Percentiles rank a stretch among this genome's conserved stretches.
These are phyloP conservation scores for Xylariaceae sp. DNA, from an alignment of 2,329 filamentous ascomycete species.

Conservation along the genomic window DNA sequence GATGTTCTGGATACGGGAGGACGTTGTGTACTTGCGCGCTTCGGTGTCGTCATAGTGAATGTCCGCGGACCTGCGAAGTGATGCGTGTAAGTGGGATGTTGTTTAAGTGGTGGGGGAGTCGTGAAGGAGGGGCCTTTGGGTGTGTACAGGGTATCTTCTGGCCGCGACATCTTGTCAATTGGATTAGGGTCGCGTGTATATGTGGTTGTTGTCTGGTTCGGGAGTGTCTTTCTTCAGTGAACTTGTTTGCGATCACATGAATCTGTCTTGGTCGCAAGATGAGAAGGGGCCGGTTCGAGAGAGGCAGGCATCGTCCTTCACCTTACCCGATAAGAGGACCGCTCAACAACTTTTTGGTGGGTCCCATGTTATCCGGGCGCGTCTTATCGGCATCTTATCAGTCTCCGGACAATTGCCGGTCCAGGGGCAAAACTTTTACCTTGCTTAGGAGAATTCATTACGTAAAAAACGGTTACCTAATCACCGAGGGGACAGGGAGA, in stretches of 20 bases:
- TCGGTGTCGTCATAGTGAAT: slow-evolving; percentile 96
- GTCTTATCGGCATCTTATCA: slow-evolving; percentile 20
- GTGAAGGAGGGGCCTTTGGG: slow-evolving; percentile 19
- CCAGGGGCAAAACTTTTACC: neutral
- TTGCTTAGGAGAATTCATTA: neutral
- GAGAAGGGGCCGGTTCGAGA: neutral
- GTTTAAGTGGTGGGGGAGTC: slow-evolving; percentile 8
- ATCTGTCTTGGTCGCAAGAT: neutral
- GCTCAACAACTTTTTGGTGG: slow-evolving; percentile 27
- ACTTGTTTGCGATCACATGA: neutral
- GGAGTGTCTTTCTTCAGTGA: neutral
- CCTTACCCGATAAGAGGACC: neutral
- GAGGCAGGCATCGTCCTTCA: neutral
- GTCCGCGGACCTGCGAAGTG: slow-evolving; percentile 68
- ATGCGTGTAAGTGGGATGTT: slow-evolving; percentile 23
- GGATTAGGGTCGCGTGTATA: neutral
- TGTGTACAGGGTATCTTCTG: slow-evolving; percentile 84
- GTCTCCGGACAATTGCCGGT: slow-evolving; percentile 18
- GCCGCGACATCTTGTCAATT: slow-evolving; percentile 74
- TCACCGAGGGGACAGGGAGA: neutral
- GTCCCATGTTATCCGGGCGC: neutral
- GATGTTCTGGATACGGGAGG: slow-evolving; percentile 90
- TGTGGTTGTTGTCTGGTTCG: neutral
- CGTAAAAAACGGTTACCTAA: neutral
- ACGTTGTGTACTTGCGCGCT: slow-evolving; percentile 96